phyloP scores from a whole-genome alignment of 83 land plant species.

The Picea abies region DNA sequence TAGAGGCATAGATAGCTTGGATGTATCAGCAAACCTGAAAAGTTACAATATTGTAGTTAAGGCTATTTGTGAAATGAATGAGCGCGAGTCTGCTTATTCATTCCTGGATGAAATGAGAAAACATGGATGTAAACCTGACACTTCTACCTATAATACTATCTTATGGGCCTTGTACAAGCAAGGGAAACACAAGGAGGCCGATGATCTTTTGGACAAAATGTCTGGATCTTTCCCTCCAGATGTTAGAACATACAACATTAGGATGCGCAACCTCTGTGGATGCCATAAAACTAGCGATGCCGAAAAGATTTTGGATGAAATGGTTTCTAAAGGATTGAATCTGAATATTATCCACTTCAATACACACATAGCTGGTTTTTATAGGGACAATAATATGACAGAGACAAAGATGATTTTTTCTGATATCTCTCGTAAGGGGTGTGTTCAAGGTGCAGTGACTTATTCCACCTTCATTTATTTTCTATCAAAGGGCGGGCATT shows the following conservation, averaged over 20 bases:
- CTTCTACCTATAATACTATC: slow-evolving; percentile 43
- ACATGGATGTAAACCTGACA: slow-evolving; percentile 33
- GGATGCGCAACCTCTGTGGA: no score
- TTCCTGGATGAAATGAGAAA: slow-evolving; percentile 40
- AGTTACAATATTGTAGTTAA: slow-evolving; percentile 42
- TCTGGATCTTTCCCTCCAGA: slow-evolving; percentile 31
- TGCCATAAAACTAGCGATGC: no score
- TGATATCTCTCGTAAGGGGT: no score
- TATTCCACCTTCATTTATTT: no score
- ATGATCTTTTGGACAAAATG: slow-evolving; percentile 26
- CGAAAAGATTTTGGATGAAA: no score
- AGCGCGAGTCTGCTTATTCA: slow-evolving; percentile 36
- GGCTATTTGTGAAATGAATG: slow-evolving; percentile 34
- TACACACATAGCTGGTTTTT: no score
- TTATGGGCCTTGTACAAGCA: slow-evolving; percentile 41
- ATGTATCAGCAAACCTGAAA: slow-evolving; percentile 28
- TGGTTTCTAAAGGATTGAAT: no score
- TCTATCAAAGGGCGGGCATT: no score
- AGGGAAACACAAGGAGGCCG: slow-evolving; percentile 34
- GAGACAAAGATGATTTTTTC: no score
- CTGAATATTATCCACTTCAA: no score
- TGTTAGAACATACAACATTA: slow-evolving; percentile 37
- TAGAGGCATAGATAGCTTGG: neutral
- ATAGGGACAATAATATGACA: no score
- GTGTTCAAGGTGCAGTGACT: no score